phyloP scores from a whole-genome alignment of 2,329 filamentous ascomycete genomes.

The Ophiostoma sp. region DNA sequence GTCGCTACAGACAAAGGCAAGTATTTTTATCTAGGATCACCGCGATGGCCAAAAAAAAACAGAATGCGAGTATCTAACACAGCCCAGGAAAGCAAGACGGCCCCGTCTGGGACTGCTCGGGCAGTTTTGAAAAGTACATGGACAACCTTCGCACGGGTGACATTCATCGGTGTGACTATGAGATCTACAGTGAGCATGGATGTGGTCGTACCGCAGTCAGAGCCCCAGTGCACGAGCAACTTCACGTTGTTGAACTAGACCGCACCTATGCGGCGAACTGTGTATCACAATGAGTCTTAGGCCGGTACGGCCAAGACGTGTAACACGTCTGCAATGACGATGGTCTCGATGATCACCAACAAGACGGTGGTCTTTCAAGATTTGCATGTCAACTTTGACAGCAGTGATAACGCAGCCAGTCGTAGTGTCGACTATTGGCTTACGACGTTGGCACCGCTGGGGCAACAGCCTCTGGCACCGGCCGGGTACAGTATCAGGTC shows the following conservation, averaged over 20 bases:
- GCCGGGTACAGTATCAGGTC: slow-evolving; percentile 43
- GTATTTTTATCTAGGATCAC: no score
- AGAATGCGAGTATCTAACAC: background rate
- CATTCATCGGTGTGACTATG: background rate
- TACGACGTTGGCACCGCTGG: no score
- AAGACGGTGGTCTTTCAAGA: background rate
- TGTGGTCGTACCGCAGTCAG: background rate
- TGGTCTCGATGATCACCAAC: background rate
- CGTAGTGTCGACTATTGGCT: background rate
- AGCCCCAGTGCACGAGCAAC: background rate
- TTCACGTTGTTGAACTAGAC: background rate
- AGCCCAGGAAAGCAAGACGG: background rate
- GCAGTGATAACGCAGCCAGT: background rate
- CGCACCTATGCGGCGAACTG: background rate
- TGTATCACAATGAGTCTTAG: background rate
- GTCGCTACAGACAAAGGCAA: background rate
- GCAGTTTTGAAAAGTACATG: background rate
- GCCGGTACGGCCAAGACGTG: background rate
- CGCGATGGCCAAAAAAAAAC: no score
- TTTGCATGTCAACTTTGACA: background rate
- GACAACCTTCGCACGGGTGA: background rate
- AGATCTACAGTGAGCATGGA: background rate
- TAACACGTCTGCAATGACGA: background rate
- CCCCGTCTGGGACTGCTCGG: background rate
- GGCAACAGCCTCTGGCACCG: background rate